These are phyloP conservation scores for Saturnispora gosingensis DNA, from an alignment of 805 yeast genomes.

Conservation along the genomic window DNA sequence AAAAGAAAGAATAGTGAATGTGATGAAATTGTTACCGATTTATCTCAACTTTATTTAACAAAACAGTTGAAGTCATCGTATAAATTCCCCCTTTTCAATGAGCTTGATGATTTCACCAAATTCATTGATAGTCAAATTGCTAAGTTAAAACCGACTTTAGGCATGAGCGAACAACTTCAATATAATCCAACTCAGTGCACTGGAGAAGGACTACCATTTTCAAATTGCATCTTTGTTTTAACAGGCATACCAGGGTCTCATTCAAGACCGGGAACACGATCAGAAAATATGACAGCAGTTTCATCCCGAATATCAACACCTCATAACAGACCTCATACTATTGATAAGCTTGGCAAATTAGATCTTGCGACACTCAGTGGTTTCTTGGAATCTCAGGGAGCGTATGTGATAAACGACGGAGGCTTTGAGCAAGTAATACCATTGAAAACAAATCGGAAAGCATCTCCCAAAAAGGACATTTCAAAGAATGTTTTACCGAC, in stretches of 20 bases:
- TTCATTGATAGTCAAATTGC: conserved; percentile 8
- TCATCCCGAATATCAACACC: conserved; percentile 7
- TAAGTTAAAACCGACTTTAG: neutral
- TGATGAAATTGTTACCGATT: conserved; percentile 6
- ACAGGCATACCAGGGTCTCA: conserved; percentile 7
- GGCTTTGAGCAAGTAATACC: conserved; percentile 10
- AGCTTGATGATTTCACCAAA: conserved; percentile 9
- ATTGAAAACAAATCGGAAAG: neutral
- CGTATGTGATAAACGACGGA: conserved; percentile 7
- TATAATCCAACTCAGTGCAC: neutral
- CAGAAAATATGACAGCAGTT: conserved; percentile 4
- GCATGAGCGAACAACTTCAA: neutral
- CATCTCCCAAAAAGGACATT: neutral
- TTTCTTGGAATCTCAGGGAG: conserved; percentile 9
- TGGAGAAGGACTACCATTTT: conserved; percentile 3
- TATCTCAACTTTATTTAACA: conserved; percentile 10
- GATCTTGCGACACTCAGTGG: neutral
- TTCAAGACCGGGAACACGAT: neutral
- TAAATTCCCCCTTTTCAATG: conserved; percentile 13
- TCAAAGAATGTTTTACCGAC: neutral
- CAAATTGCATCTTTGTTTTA: conserved; percentile 10
- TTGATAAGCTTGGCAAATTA: conserved; percentile 5
- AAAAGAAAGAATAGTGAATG: conserved; percentile 1
- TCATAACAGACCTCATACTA: neutral
- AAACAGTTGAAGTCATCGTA: conserved; percentile 1